Percentiles rank a stretch among this genome's conserved stretches.
phyloP scores from a whole-genome alignment of 2,329 filamentous ascomycete genomes.

The Zasmidium cellare region DNA sequence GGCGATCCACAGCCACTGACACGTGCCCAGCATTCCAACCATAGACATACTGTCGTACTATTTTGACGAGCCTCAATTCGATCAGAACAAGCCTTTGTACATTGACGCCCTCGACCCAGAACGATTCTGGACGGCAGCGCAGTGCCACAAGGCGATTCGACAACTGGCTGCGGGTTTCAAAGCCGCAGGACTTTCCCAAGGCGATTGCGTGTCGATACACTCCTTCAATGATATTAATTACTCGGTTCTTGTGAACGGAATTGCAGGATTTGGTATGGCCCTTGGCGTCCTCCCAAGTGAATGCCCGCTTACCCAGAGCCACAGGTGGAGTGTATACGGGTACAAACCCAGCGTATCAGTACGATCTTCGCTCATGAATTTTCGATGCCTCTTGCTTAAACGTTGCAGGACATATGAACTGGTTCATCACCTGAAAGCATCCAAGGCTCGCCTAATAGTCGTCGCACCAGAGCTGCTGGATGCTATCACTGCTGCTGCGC shows the following conservation, averaged over 20 bases:
- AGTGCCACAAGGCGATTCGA: conserved; percentile 46
- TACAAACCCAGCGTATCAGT: conserved; percentile 34
- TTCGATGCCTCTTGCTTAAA: background rate
- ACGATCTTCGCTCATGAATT: background rate
- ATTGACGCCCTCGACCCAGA: conserved; percentile 42
- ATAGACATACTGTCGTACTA: conserved; percentile 55
- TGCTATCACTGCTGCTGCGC: conserved; percentile 36
- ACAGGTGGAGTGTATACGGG: conserved; percentile 34
- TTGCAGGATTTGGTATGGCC: conserved; percentile 24
- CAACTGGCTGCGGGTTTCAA: conserved; percentile 52
- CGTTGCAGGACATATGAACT: conserved; percentile 31
- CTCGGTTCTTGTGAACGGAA: conserved; percentile 23
- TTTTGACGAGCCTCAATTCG: conserved; percentile 49
- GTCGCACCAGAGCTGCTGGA: conserved; percentile 32
- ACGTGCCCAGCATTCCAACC: conserved; percentile 38
- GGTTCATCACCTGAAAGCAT: conserved; percentile 28
- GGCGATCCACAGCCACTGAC: background rate
- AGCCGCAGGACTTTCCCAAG: conserved; percentile 45
- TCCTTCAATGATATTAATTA: conserved; percentile 44
- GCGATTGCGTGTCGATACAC: conserved; percentile 55
- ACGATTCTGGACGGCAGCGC: conserved; percentile 44
- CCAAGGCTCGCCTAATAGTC: conserved; percentile 31
- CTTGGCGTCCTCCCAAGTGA: background rate
- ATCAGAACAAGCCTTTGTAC: conserved; percentile 52
- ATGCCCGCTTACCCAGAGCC: background rate